These are phyloP conservation scores for Neolentinus lepideus DNA, from an alignment of 1,284 basidiomycete species.

Conservation along the genomic window DNA sequence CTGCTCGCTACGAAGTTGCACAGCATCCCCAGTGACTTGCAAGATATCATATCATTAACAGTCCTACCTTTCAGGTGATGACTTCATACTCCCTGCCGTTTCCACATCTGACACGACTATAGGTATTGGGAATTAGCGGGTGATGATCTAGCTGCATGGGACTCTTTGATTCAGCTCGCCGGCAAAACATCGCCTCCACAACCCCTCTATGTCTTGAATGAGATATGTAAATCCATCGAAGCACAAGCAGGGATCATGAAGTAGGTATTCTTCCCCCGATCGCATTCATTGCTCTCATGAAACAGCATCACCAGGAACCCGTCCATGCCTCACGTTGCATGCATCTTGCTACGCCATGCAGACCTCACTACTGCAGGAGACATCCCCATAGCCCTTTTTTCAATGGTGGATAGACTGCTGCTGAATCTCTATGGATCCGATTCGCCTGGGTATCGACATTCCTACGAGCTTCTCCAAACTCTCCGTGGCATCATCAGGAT, in stretches of 20 bases:
- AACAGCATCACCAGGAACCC: background rate
- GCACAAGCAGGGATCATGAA: background rate
- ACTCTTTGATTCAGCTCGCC: background rate
- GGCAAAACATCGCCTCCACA: background rate
- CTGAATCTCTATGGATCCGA: background rate
- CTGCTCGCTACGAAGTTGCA: slow-evolving; percentile 12
- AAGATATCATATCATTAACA: slow-evolving; percentile 34
- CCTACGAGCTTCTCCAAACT: slow-evolving; percentile 15
- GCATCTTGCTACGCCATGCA: background rate
- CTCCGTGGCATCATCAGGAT: slow-evolving; percentile 25
- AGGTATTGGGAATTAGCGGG: background rate
- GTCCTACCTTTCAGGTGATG: slow-evolving; percentile 2
- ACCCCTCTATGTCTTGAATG: background rate
- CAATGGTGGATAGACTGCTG: slow-evolving; percentile 1
- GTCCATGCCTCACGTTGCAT: background rate
- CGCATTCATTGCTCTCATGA: background rate
- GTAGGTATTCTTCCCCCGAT: background rate
- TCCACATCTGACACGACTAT: background rate
- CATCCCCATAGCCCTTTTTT: slow-evolving; percentile 10
- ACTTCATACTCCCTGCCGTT: background rate
- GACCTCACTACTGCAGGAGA: background rate
- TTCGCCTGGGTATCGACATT: background rate
- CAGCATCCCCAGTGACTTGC: slow-evolving; percentile 17
- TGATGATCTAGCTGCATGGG: background rate
- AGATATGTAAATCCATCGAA: background rate